Evolutionary conservation across 1,284 basidiomycete genomes (phyloP).

Genomic region (Sanghuangporus weigelae): DNA sequence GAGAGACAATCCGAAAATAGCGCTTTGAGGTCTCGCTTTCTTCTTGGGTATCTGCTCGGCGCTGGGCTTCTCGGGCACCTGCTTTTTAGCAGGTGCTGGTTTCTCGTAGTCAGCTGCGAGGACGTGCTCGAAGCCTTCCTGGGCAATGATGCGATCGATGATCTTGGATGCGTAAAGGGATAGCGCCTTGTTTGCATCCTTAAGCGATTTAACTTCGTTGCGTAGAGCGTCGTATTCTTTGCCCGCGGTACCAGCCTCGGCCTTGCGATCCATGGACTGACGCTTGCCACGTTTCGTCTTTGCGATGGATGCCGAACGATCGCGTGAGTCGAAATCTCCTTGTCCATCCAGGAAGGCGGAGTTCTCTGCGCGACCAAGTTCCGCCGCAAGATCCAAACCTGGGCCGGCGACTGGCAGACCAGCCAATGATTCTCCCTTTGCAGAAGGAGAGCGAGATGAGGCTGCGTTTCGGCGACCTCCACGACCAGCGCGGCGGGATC

Average conservation of each 20-base stretch:
- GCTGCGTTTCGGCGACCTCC: constrained; percentile 33
- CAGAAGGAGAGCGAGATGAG: constrained; percentile 40
- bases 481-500: constrained; percentile 45
- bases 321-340: constrained; percentile 43
- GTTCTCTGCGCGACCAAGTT: constrained; percentile 84
- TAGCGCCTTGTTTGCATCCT: constrained; percentile 92
- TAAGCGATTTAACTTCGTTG: constrained; percentile 82
- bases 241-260: constrained; percentile 36
- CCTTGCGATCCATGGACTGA: constrained; percentile 30
- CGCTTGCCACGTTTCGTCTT: constrained; percentile 55
- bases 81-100: constrained; percentile 21
- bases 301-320: constrained; percentile 38
- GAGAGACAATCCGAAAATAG: constrained; percentile 41
- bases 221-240: constrained; percentile 64
- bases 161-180: constrained; percentile 95
- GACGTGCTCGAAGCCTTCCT: constrained; percentile 92
- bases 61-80: constrained; percentile 22
- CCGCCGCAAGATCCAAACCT: constrained; percentile 86
- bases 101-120: constrained; percentile 84
- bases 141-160: constrained; percentile 89
- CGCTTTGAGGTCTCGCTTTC: constrained; percentile 57
- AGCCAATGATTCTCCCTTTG: constrained; percentile 69
- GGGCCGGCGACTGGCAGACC: constrained; percentile 78
- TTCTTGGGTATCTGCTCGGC: constrained; percentile 21
- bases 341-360: constrained; percentile 62